Conservation (phyloP, 805 yeast species). For the Blastobotrys mokoenaii region DNA sequence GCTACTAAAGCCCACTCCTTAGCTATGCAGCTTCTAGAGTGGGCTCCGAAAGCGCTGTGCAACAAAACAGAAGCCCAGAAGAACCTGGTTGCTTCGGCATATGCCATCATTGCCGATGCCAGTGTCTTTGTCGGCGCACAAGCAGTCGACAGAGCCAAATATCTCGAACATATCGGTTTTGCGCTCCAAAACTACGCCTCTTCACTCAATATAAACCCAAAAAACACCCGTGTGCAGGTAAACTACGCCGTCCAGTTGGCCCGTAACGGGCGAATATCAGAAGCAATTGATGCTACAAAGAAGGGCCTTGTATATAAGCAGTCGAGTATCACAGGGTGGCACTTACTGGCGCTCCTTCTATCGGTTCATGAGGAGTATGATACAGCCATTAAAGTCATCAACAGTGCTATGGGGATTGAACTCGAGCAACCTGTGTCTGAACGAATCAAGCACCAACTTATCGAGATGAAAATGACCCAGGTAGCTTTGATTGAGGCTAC, state of each 20-base stretch:
- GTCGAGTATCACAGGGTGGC: constrained; percentile 55
- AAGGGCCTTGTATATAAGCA: constrained; percentile 32
- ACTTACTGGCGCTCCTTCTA: constrained; percentile 53
- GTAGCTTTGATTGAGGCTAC: constrained; percentile 58
- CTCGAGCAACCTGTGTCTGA: background rate
- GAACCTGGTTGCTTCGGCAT: constrained; percentile 10
- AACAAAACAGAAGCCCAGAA: background rate
- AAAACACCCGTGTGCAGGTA: constrained; percentile 13
- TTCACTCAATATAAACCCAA: constrained; percentile 10
- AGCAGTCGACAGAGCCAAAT: constrained; percentile 8
- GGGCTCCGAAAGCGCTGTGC: constrained; percentile 7
- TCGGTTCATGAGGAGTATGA: constrained; percentile 51
- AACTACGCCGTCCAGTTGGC: constrained; percentile 26
- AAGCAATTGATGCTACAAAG: constrained; percentile 21
- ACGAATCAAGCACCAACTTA: constrained; percentile 39
- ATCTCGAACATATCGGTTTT: constrained; percentile 7
- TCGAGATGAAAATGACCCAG: constrained; percentile 66
- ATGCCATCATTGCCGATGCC: constrained; percentile 14
- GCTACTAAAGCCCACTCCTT: constrained; percentile 10
- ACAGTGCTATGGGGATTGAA: constrained; percentile 36
- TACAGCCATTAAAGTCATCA: constrained; percentile 49
- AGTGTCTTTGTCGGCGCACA: constrained; percentile 6
- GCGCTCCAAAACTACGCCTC: constrained; percentile 17
- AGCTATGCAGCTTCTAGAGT: constrained; percentile 14
- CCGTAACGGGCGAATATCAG: constrained; percentile 14